Base-by-base conservation (phyloP, 1,284 basidiomycete genomes). In the Stygiomarasmius scandens region DNA sequence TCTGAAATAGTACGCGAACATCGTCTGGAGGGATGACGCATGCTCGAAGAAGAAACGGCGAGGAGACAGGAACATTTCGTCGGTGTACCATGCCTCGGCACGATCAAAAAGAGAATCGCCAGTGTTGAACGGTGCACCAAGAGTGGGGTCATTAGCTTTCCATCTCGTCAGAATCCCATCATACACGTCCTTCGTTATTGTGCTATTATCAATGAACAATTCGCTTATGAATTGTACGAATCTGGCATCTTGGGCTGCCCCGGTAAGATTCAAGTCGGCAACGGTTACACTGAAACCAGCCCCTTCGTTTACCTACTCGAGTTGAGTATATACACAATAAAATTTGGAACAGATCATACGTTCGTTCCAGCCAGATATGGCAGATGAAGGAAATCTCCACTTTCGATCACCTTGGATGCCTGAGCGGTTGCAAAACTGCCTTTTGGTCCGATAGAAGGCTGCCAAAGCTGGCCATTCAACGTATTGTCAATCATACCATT, bases 41-140 rank as follows among this genome's bases (percentile, higher is more conserved):
- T 77, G 71, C 29, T 79, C 67, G 58, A 82, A 81, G 50, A 85
- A 78, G 43, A 78, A 69, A 44, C 83, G 71, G 36, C 82, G 67
- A 0, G 81, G 71, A 0, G 77, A 70, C 22, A 85, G 70, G 65
- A 76, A 86, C 80, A 84, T 84, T 53, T 77, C 72, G 59, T 82
- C 82, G 0, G 79, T 81, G 62, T 85, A 86, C 77, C 79, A 86
- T 1, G 82, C 72, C 50, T 70, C 77, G 0, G 75, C 79, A 52
- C 84, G 69, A 61, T 86, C 84, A 52, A 82, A 86, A 14, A 86
- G 68, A 6, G 79, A 80, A 63, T 86, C 83, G 0, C 83, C 83
- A 0, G 82, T 85, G 56, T 80, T 80, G 69, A 83, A 85, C 0
- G 76, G 74, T 2, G 76, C 80, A 1, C 58, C 58, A 8, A 67